phyloP scores from a whole-genome alignment of 768 basidiomycete genomes.

The Boletus insuetus region DNA sequence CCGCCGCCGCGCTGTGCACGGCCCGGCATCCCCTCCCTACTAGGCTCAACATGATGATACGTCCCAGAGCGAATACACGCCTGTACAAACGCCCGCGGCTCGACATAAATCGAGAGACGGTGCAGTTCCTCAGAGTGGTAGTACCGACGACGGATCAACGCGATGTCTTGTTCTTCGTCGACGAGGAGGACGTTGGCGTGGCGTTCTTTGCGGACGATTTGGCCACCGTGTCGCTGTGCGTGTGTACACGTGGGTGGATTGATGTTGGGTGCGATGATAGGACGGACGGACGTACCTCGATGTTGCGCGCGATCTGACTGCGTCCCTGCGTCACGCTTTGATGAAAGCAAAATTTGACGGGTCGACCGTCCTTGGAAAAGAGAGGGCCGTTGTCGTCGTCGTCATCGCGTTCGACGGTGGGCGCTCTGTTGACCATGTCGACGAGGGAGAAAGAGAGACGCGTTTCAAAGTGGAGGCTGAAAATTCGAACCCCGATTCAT shows the following conservation, averaged over 20 bases:
- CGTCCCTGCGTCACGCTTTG: conserved; percentile 23
- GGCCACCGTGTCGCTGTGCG: conserved; percentile 21
- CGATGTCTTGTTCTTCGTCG: conserved; percentile 28
- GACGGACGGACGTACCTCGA: conserved; percentile 16
- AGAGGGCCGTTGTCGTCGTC: conserved; percentile 4
- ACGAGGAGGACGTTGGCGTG: conserved; percentile 26
- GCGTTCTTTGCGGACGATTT: conserved; percentile 14
- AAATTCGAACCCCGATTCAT: conserved; percentile 28
- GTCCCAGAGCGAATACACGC: conserved; percentile 12
- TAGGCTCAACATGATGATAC: conserved; percentile 12
- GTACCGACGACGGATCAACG: conserved; percentile 23
- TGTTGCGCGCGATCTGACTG: conserved; percentile 12
- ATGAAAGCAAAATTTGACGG: conserved; percentile 30
- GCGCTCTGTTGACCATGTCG: not conserved
- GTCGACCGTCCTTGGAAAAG: conserved; percentile 22
- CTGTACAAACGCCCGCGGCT: conserved; percentile 26
- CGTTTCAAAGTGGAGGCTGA: not conserved
- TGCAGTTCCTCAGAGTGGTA: conserved; percentile 20
- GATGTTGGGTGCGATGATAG: no score
- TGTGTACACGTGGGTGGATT: no score
- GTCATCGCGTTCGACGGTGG: not conserved
- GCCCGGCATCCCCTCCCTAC: conserved; percentile 25
- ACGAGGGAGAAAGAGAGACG: not conserved
- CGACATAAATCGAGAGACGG: conserved; percentile 21
- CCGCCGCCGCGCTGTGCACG: not conserved